phyloP scores from a whole-genome alignment of 441 rosid species.

The Pelargonium australe region DNA sequence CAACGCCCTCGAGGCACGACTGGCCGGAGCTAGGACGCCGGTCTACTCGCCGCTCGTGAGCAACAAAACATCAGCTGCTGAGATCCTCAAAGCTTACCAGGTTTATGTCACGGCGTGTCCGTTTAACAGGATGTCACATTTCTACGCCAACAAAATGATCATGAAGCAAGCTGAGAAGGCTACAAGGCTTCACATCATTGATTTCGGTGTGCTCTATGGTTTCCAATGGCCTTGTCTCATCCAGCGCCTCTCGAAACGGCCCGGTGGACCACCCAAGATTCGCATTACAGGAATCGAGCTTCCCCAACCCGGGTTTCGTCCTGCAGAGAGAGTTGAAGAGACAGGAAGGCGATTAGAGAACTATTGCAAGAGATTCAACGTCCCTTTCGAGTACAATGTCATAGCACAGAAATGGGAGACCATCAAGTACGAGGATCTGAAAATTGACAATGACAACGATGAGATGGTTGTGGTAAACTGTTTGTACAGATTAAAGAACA shows the following conservation, averaged over 20 bases:
- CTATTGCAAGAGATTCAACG: conserved; percentile 65
- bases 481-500: conserved; percentile 49
- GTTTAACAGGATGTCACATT: conserved; percentile 52
- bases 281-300: conserved; percentile 83
- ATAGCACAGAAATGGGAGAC: conserved; percentile 85
- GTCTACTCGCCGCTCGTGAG: conserved; percentile 26
- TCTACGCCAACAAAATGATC: conserved; percentile 57
- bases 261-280: conserved; percentile 60
- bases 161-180: conserved; percentile 44
- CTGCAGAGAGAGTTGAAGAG: conserved; percentile 72
- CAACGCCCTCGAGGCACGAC: conserved; percentile 64
- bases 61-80: conserved; percentile 46
- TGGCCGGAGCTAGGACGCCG: conserved; percentile 52
- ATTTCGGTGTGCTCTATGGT: conserved; percentile 84
- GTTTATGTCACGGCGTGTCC: conserved; percentile 57
- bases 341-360: conserved; percentile 57
- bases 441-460: conserved; percentile 30
- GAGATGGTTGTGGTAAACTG: conserved; percentile 64
- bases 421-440: conserved; percentile 61
- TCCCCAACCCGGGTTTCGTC: conserved; percentile 86
- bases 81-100: conserved; percentile 54
- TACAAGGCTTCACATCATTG: conserved; percentile 61
- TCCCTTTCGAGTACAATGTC: conserved; percentile 58
- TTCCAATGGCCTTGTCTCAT: conserved; percentile 96
- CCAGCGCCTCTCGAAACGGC: conserved; percentile 48